Conservation (phyloP, 306 rosid genomes). For the Luffa aegyptiaca region DNA sequence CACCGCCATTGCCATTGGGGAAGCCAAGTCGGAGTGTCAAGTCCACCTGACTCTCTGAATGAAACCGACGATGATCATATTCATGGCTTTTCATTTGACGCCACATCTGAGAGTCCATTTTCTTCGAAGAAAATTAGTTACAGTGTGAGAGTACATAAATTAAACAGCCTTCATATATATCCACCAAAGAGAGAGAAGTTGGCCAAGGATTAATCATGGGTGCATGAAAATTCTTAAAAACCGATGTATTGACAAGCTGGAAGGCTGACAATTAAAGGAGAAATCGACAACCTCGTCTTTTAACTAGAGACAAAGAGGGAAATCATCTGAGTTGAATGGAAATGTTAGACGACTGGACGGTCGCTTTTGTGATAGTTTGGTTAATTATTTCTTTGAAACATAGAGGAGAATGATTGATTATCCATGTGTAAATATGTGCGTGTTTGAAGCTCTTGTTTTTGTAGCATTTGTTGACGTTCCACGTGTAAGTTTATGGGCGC, state of each 20-base stretch:
- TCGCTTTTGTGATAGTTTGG: too few relatives aligned
- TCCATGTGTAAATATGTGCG: not conserved
- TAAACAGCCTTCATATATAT: not conserved
- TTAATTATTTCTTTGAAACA: too few relatives aligned
- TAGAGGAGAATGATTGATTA: not conserved
- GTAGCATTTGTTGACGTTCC: not conserved
- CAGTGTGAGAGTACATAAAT: not conserved
- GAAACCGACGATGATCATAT: not conserved
- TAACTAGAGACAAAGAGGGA: not conserved
- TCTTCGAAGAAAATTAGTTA: not conserved
- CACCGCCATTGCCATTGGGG: not conserved
- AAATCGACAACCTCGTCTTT: not conserved
- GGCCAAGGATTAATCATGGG: not conserved
- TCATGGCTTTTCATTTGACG: not conserved
- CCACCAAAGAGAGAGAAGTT: not conserved
- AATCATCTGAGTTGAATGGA: not conserved
- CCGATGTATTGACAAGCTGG: constrained; percentile 1
- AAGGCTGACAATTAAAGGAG: not conserved
- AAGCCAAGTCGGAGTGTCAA: not conserved
- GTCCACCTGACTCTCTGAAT: not conserved
- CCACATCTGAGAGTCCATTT: not conserved
- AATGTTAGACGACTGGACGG: not conserved
- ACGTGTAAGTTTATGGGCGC: not conserved
- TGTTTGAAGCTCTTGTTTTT: not conserved
- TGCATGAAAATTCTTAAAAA: not conserved